Evolutionary conservation across 805 yeast genomes (phyloP).

Genomic region (Monosporozyma unispora): DNA sequence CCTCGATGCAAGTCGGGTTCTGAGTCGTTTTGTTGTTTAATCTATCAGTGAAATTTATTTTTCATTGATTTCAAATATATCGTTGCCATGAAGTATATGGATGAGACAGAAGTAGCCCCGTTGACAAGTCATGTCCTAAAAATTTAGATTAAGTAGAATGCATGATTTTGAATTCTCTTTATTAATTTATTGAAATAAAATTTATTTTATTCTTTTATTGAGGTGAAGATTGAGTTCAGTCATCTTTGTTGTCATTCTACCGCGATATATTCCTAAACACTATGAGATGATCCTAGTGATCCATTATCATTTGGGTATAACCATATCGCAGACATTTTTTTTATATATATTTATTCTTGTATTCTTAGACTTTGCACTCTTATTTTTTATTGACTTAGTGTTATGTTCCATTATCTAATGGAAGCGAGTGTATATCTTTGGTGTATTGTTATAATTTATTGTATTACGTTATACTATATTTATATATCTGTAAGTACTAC

Average conservation of each 20-base stretch:
- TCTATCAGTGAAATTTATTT: neutral
- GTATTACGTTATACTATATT: no score
- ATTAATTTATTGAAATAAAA: constrained; percentile 6
- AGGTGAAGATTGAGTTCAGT: constrained; percentile 52
- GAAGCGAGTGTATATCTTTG: no score
- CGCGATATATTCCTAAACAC: constrained; percentile 99
- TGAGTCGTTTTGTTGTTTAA: constrained; percentile 19
- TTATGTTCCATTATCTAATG: no score
- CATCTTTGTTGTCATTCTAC: constrained; percentile 44
- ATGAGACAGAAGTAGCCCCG: constrained; percentile 88
- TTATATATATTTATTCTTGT: constrained; percentile 1
- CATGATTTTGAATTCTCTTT: constrained; percentile 32
- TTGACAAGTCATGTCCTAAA: constrained; percentile 61
- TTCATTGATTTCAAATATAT: constrained; percentile 12
- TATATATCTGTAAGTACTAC: neutral
- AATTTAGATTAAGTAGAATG: constrained; percentile 56
- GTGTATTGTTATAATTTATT: no score
- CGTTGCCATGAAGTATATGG: constrained; percentile 41
- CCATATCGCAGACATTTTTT: constrained; percentile 92
- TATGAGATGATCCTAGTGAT: constrained; percentile 89
- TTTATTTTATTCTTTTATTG: constrained; percentile 10
- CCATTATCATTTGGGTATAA: constrained; percentile 97
- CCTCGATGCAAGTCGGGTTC: constrained; percentile 25
- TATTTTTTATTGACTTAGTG: no score
- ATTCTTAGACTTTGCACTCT: no score